A percentile compares a stretch with the other conserved stretches of the same genome.
phyloP scores from a whole-genome alignment of 371 early-diverging fungal genomes.

The Rhizopus arrhizus region DNA sequence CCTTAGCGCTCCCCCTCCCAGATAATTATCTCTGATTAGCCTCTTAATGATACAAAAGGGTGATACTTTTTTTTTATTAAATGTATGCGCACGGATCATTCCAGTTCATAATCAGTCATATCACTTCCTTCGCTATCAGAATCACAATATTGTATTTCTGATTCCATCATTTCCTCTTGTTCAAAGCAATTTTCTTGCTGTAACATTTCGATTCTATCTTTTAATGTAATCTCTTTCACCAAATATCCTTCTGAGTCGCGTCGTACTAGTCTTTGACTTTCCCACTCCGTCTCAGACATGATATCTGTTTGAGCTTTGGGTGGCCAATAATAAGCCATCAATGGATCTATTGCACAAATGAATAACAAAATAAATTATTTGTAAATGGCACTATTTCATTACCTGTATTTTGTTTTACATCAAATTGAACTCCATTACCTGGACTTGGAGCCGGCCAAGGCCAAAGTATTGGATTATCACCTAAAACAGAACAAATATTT shows the following conservation, averaged over 20 bases:
- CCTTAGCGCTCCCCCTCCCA: too few relatives aligned
- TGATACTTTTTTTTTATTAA: not conserved
- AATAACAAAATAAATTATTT: not conserved
- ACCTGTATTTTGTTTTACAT: conserved; percentile 48
- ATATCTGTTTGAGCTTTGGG: conserved; percentile 34
- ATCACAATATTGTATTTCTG: not conserved
- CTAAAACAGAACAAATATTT: conserved; percentile 84
- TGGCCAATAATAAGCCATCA: conserved; percentile 34
- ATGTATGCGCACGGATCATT: not conserved
- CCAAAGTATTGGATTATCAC: conserved; percentile 69
- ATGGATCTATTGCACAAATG: conserved; percentile 17
- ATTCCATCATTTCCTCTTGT: not conserved
- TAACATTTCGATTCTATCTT: conserved; percentile 35
- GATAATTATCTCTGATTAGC: too few relatives aligned
- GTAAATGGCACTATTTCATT: conserved; percentile 2
- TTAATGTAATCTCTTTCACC: conserved; percentile 46
- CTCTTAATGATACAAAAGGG: too few relatives aligned
- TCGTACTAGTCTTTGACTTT: conserved; percentile 31
- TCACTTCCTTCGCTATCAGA: not conserved
- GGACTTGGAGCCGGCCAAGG: conserved; percentile 59
- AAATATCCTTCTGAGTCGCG: conserved; percentile 59
- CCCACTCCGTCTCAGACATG: conserved; percentile 6
- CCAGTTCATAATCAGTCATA: not conserved
- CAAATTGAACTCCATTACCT: conserved; percentile 79
- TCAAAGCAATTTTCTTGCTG: conserved; percentile 2